Base-by-base conservation (phyloP, 768 basidiomycete genomes). In the Myochromella boudieri region DNA sequence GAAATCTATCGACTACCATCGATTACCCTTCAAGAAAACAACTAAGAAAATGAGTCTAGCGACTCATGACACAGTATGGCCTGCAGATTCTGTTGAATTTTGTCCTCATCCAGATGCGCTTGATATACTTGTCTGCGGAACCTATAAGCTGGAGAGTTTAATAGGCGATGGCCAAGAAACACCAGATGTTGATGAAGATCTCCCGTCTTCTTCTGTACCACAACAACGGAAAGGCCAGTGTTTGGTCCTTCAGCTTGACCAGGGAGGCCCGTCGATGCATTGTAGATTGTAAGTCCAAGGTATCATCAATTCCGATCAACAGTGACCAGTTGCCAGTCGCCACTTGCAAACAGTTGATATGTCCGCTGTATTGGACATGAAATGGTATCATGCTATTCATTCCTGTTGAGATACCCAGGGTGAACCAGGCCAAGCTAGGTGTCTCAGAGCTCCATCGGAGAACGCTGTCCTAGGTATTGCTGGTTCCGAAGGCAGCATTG, bases 21-120 rank as follows among this genome's bases (percentile, higher is more conserved):
- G n/a, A n/a, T n/a, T n/a, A n/a, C n/a, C n/a, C n/a, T n/a, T n/a
- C n/a, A n/a, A n/a, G n/a, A n/a, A n/a, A n/a, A n/a, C n/a, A n/a
- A n/a, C n/a, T n/a, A n/a, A n/a, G n/a, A 29, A 29, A 27, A 44
- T 48, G 49, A 39, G 21, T 34, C 49, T 56, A 55, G 38, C 43
- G 17, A 39, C 53, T 1, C 63, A 70, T 42, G 82, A 91, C 64
- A 95, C 93, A 1, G 65, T 70, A n/a, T 85, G 81, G 58, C 92
- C 92, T 8, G 94, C 93, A 17, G 94, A 97, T 65, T 82, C 87
- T 9, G 76, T 93, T 44, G 97, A 98, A 58, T 97, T 94, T 62
- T 94, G 91, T 55, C 95, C 94, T 4, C 78, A 78, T 46, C 72
- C 74, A 10, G 68, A 70, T 20, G 74, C 72, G 39, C 68, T 72